Evolutionary conservation across 352 stramenopile species (phyloP), one percentile per base, ranked within the genome.

Genomic region (Globisporangium takayamanum): DNA sequence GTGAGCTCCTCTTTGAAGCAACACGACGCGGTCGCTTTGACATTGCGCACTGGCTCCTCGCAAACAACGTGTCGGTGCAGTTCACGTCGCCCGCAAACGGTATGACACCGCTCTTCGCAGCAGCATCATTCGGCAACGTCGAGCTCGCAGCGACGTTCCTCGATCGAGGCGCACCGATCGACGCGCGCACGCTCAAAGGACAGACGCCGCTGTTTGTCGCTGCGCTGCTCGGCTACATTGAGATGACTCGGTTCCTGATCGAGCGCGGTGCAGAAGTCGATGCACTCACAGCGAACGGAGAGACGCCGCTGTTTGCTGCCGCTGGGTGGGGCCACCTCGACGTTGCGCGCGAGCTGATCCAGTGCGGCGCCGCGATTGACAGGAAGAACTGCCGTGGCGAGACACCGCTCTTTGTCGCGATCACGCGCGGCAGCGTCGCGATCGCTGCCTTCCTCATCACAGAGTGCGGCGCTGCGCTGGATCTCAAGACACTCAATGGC

Each of bases 101-200:
- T 11, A 59, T 59, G 53, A 59, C 53, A 18, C 53, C 53, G 25
- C 53, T 59, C 42, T 59, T 59, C 11, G 53, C 53, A 33, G 53
- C 53, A 8, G 53, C 53, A 20, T 59, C 53, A 12, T 59, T 59
- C 28, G 53, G 53, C 12, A 59, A 47, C 26, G 41, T 50, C 39
- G 39, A 59, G 25, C 53, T 59, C 41, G 53, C 53, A 12, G 26
- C 53, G 25, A 59, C 18, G 41, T 59, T 59, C 45, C 28, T 59
- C n/a, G 15, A 16, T 11, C 49, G 20, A 30, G 53, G 53, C 16
- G 53, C 53, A 1, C 22, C 18, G 2, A 30, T 59, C 14, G 50
- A 59, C 28, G 2, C 41, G 18, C 53, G 53, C 26, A 59, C 53
- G 2, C 26, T 14, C 22, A 59, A 59, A 30, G 53, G 53, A 12